These are phyloP conservation scores for Aspergillus sp. DNA, from an alignment of 2,329 filamentous ascomycete genomes.

Conservation along the genomic window DNA sequence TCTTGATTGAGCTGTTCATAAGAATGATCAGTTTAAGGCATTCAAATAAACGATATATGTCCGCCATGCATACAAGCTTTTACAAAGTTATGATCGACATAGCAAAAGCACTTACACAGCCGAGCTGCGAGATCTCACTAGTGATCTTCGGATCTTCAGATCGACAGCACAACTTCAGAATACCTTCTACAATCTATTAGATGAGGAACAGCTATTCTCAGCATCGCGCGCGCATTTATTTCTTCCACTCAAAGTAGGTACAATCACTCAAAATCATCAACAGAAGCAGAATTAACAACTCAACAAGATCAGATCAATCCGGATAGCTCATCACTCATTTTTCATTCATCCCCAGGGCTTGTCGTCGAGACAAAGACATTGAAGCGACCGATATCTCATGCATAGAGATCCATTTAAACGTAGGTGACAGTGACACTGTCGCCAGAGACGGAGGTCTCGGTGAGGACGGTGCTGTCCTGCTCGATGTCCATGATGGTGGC, in stretches of 20 bases:
- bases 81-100: too few relatives aligned
- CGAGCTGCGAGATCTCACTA: too few relatives aligned
- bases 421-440: slow-evolving; percentile 29
- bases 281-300: neutral
- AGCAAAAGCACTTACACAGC: too few relatives aligned
- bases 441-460: slow-evolving; percentile 29
- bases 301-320: slow-evolving; percentile 5
- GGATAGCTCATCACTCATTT: slow-evolving; percentile 7
- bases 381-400: neutral
- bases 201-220: neutral
- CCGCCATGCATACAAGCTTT: too few relatives aligned
- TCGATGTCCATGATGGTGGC: slow-evolving; percentile 50
- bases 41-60: too few relatives aligned
- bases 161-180: neutral
- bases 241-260: neutral
- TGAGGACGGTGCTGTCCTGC: slow-evolving; percentile 40
- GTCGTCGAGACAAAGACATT: neutral
- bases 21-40: too few relatives aligned
- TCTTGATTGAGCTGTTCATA: too few relatives aligned
- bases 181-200: neutral
- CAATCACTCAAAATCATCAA: slow-evolving; percentile 3
- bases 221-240: neutral
- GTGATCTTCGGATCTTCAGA: neutral
- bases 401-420: slow-evolving; percentile 12
- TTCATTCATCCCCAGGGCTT: neutral